Percentiles rank a stretch among this genome's conserved stretches.
phyloP scores from a whole-genome alignment of 768 basidiomycete species.

The Rhodotorula kratochvilovae region DNA sequence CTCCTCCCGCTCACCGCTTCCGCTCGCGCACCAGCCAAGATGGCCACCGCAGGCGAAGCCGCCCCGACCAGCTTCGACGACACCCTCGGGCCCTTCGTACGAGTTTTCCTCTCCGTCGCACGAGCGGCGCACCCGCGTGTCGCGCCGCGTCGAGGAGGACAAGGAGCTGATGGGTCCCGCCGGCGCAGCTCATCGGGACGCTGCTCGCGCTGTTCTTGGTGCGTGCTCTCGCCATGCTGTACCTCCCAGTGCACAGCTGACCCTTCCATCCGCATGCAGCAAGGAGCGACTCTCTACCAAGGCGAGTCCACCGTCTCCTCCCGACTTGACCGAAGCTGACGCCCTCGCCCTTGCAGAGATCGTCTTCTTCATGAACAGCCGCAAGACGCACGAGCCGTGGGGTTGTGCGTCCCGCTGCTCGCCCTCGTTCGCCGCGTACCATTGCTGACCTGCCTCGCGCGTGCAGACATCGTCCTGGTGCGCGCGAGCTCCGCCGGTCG shows the following conservation, averaged over 20 bases:
- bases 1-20: too few relatives aligned
- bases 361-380: constrained; percentile 5
- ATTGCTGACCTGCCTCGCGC: background rate
- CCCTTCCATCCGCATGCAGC: background rate
- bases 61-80: background rate
- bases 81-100: background rate
- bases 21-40: background rate
- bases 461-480: constrained; percentile 10
- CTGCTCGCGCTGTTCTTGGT: constrained; percentile 18
- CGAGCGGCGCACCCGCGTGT: too few relatives aligned
- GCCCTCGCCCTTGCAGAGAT: background rate
- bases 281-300: constrained; percentile 23
- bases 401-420: constrained; percentile 8
- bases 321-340: background rate
- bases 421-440: background rate
- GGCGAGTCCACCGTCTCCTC: background rate
- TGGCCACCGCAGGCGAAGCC: background rate
- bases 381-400: constrained; percentile 8
- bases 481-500: too few relatives aligned
- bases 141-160: background rate
- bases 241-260: background rate
- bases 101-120: background rate
- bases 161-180: too few relatives aligned
- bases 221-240: background rate
- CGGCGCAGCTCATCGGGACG: constrained; percentile 12